Percentiles rank a stretch among this genome's conserved stretches.
These are phyloP conservation scores for Postia placenta DNA, from an alignment of 768 basidiomycete species.

Conservation along the genomic window DNA sequence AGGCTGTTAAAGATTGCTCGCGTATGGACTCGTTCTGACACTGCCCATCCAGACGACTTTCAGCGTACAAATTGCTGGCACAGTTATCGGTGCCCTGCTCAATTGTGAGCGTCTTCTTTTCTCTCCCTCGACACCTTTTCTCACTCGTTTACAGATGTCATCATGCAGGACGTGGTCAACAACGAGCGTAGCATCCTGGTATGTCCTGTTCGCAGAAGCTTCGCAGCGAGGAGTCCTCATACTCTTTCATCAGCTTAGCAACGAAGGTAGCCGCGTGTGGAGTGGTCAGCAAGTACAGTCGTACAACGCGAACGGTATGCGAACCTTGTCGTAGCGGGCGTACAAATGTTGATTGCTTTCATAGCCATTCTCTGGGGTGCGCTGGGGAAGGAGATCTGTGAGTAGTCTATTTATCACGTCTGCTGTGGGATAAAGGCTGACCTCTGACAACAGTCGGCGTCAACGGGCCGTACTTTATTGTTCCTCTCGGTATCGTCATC, in stretches of 20 bases:
- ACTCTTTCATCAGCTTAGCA: slow-evolving; percentile 21
- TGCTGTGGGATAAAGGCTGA: neutral
- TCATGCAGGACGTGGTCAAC: slow-evolving; percentile 30
- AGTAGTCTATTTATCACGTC: neutral
- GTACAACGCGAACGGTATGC: slow-evolving; percentile 38
- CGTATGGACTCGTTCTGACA: neutral
- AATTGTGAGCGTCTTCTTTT: slow-evolving; percentile 23
- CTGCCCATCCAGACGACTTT: slow-evolving; percentile 22
- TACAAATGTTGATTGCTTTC: no score
- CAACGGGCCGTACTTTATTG: slow-evolving; percentile 2
- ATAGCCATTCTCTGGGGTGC: slow-evolving; percentile 5
- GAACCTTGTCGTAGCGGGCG: no score
- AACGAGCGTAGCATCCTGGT: slow-evolving; percentile 35
- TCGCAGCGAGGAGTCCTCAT: no score
- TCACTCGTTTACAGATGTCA: slow-evolving; percentile 8
- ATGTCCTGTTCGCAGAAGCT: neutral
- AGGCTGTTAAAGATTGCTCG: neutral
- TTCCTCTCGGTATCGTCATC: slow-evolving; percentile 3
- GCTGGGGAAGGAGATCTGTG: slow-evolving; percentile 3
- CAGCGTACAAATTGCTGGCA: slow-evolving; percentile 46
- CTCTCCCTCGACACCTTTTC: neutral
- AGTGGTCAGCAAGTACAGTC: slow-evolving; percentile 43
- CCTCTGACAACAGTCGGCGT: neutral
- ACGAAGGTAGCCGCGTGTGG: slow-evolving; percentile 47
- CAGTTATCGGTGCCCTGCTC: slow-evolving; percentile 41